phyloP scores from a whole-genome alignment of 345 rosid genomes.

The Adansonia digitata region DNA sequence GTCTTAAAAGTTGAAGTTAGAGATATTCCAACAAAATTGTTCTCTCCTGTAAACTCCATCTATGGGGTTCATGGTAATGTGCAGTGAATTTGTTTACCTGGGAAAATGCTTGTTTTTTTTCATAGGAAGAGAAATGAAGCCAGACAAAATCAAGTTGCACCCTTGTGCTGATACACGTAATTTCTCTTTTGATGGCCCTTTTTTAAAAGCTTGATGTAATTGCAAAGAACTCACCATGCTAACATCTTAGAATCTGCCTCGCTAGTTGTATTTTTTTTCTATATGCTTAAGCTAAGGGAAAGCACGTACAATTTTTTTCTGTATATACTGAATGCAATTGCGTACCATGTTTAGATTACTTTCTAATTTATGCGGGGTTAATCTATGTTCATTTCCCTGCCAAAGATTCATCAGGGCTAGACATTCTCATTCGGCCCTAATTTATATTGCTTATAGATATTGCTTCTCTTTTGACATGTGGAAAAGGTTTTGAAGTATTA shows the following conservation, averaged over 20 bases:
- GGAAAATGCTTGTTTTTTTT: background rate
- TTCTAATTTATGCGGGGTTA: background rate
- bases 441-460: background rate
- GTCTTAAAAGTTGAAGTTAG: background rate
- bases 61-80: background rate
- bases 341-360: background rate
- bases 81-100: background rate
- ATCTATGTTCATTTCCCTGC: background rate
- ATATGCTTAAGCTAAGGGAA: background rate
- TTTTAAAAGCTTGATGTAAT: background rate
- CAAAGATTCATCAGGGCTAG: background rate
- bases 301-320: no score
- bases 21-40: background rate
- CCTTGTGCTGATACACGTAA: background rate
- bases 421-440: background rate
- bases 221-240: background rate
- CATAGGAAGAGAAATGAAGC: background rate
- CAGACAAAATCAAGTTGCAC: background rate
- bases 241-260: background rate
- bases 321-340: background rate
- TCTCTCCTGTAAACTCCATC: background rate
- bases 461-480: no score
- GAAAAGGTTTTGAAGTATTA: background rate
- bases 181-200: background rate
- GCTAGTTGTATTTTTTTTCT: background rate